A percentile compares a stretch with the other conserved stretches of the same genome.
phyloP scores from a whole-genome alignment of 2,329 filamentous ascomycete species.

The Sphaceloma murrayae region DNA sequence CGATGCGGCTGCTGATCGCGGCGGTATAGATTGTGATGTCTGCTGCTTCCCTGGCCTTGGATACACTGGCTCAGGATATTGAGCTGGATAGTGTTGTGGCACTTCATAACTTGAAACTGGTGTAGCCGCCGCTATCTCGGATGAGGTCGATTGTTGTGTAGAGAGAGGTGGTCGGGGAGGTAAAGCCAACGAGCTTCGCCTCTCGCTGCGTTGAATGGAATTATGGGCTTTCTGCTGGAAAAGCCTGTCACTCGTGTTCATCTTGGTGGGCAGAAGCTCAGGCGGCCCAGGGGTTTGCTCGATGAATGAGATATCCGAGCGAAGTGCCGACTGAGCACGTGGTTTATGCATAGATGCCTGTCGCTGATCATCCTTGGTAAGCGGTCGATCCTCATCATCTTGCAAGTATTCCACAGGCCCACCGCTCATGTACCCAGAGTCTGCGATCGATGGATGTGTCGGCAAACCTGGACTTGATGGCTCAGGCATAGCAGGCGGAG shows the following conservation, averaged over 20 bases:
- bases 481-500: conserved; percentile 70
- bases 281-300: conserved; percentile 33
- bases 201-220: conserved; percentile 23
- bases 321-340: conserved; percentile 16
- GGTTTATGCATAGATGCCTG: conserved; percentile 29
- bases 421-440: conserved; percentile 83
- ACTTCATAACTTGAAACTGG: conserved; percentile 3
- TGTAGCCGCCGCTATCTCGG: neutral
- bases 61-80: conserved; percentile 18
- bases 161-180: conserved; percentile 23
- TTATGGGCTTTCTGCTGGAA: conserved; percentile 18
- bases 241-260: conserved; percentile 17
- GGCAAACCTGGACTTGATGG: conserved; percentile 69
- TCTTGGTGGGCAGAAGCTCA: conserved; percentile 32
- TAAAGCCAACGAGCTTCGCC: conserved; percentile 28
- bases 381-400: conserved; percentile 35
- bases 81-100: conserved; percentile 17
- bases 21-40: conserved; percentile 24
- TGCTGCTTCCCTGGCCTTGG: conserved; percentile 19
- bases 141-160: conserved; percentile 3
- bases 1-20: conserved; percentile 26
- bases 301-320: conserved; percentile 27
- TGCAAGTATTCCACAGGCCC: conserved; percentile 60
- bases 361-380: conserved; percentile 31
- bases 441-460: conserved; percentile 36